A percentile compares a stretch with the other conserved stretches of the same genome.
Conservation (phyloP, 108 stramenopile genomes). For the Nitzschia palea region DNA sequence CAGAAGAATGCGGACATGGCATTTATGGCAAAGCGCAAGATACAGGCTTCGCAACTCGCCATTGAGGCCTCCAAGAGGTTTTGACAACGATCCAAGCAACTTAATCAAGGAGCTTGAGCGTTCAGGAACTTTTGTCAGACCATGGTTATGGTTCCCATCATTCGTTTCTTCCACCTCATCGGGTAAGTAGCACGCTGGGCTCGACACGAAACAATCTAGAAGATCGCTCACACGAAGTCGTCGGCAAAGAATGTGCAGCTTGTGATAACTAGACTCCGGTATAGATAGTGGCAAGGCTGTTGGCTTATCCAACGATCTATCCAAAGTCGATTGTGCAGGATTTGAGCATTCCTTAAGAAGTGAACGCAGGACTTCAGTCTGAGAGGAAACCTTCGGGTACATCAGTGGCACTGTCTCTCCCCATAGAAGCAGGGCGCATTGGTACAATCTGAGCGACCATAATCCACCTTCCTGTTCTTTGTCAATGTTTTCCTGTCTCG, state of each 20-base stretch:
- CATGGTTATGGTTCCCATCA: not conserved
- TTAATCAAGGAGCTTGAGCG: slow-evolving; percentile 20
- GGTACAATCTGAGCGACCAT: slow-evolving; percentile 42
- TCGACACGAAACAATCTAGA: slow-evolving; percentile 51
- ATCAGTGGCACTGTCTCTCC: slow-evolving; percentile 62
- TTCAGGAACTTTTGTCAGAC: slow-evolving; percentile 10
- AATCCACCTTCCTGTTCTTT: slow-evolving; percentile 40
- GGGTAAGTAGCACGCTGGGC: slow-evolving; percentile 27
- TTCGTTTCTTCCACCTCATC: not conserved
- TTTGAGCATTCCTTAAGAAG: slow-evolving; percentile 31
- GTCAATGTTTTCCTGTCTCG: slow-evolving; percentile 15
- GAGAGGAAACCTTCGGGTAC: slow-evolving; percentile 44
- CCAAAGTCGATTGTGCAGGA: not conserved
- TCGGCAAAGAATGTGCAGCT: slow-evolving; percentile 59
- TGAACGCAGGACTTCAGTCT: slow-evolving; percentile 43
- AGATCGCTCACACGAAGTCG: slow-evolving; percentile 69
- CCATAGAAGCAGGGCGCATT: slow-evolving; percentile 61
- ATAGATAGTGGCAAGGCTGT: slow-evolving; percentile 19
- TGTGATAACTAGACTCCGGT: slow-evolving; percentile 42
- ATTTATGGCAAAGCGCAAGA: slow-evolving; percentile 63
- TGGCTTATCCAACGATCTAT: slow-evolving; percentile 12
- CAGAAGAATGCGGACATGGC: slow-evolving; percentile 49
- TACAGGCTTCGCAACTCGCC: slow-evolving; percentile 45
- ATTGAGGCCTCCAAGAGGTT: slow-evolving; percentile 7
- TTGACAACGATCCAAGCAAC: slow-evolving; percentile 21